Conservation (phyloP, 257 asterid species). For the Primulina eburnea region DNA sequence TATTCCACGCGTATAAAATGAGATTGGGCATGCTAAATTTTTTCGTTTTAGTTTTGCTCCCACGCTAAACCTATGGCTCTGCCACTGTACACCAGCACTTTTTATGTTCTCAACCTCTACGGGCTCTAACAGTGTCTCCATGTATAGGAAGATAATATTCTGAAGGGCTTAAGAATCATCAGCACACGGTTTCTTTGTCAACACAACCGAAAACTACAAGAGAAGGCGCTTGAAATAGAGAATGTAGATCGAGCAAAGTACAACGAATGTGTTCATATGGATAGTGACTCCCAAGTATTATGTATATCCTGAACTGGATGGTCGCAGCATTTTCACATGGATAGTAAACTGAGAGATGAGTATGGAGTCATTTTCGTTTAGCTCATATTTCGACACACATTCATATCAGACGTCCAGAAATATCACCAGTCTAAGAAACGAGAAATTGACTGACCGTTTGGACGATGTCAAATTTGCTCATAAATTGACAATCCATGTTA, state of each 20-base stretch:
- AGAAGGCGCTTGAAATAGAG: conserved; percentile 59
- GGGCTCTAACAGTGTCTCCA: neutral
- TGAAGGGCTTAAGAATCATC: conserved; percentile 51
- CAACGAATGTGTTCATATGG: conserved; percentile 36
- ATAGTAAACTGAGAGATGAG: neutral
- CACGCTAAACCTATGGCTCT: neutral
- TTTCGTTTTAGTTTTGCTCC: no score
- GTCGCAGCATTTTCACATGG: neutral
- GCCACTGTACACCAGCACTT: neutral
- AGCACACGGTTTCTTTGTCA: conserved; percentile 53
- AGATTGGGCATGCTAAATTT: no score
- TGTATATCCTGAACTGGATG: neutral
- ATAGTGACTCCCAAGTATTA: neutral
- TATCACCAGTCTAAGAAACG: neutral
- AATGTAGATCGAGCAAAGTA: conserved; percentile 61
- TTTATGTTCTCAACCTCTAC: conserved; percentile 17
- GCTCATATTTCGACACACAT: no score
- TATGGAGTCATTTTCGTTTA: neutral
- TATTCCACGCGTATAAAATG: no score
- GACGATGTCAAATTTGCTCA: no score
- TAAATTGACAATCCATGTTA: no score
- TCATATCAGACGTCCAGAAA: no score
- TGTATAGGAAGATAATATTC: conserved; percentile 51
- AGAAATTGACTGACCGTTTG: no score
- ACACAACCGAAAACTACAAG: conserved; percentile 39